Conservation (phyloP, 2,329 filamentous ascomycete genomes). For the Torrubiella hemipterigena region DNA sequence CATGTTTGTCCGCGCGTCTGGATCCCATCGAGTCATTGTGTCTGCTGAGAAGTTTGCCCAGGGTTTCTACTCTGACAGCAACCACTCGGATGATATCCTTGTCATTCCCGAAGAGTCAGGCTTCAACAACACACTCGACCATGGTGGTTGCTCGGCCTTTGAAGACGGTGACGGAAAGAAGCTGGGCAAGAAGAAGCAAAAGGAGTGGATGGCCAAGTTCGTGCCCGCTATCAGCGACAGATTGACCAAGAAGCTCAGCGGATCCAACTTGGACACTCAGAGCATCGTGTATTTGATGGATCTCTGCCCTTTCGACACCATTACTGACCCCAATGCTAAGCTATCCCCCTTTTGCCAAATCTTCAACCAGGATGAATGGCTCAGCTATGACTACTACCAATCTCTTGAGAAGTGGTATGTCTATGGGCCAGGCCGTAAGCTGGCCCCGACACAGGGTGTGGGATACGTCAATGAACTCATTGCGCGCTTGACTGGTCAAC, state of each 20-base stretch:
- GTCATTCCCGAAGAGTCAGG: constrained; percentile 54
- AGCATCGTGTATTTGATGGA: constrained; percentile 74
- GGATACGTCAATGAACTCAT: constrained; percentile 84
- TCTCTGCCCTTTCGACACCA: constrained; percentile 73
- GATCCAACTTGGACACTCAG: constrained; percentile 48
- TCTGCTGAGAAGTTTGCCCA: constrained; percentile 66
- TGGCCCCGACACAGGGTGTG: constrained; percentile 76
- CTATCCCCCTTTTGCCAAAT: constrained; percentile 64
- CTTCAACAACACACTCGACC: constrained; percentile 73
- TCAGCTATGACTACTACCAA: constrained; percentile 68
- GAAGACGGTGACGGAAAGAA: constrained; percentile 43
- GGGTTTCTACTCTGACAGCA: constrained; percentile 49
- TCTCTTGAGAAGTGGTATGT: constrained; percentile 77
- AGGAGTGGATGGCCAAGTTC: constrained; percentile 50
- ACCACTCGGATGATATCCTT: constrained; percentile 42
- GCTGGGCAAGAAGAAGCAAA: constrained; percentile 38
- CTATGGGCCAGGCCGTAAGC: constrained; percentile 61
- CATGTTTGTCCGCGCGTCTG: constrained; percentile 63
- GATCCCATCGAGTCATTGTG: constrained; percentile 57
- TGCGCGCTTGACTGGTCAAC: constrained; percentile 57
- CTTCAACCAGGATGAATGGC: constrained; percentile 65
- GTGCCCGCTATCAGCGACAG: constrained; percentile 54
- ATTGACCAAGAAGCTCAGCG: constrained; percentile 56
- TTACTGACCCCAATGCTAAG: constrained; percentile 39
- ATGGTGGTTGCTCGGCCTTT: constrained; percentile 60